Conservation (phyloP, 768 basidiomycete genomes). For the Suillus cothurnatus region DNA sequence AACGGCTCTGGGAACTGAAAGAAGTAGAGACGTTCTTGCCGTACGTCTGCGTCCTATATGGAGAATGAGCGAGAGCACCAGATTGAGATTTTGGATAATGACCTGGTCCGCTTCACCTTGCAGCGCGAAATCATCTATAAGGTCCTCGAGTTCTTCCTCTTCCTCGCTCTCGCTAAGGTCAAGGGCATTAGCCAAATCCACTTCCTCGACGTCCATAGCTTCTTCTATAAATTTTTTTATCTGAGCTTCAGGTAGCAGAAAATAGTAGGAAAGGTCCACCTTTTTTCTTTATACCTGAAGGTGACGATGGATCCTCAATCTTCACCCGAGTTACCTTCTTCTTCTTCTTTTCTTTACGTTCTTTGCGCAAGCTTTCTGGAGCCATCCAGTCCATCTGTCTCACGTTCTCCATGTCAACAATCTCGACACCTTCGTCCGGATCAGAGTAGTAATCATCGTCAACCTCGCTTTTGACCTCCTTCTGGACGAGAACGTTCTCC, state of each 20-base stretch:
- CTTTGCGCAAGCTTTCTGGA: slow-evolving; percentile 68
- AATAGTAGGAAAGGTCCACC: slow-evolving; percentile 28
- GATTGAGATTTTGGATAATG: slow-evolving; percentile 1
- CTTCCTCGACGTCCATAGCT: slow-evolving; percentile 34
- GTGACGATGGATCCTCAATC: slow-evolving; percentile 42
- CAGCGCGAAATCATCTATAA: slow-evolving; percentile 68
- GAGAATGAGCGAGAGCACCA: neutral
- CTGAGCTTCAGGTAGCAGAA: neutral
- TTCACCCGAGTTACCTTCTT: slow-evolving; percentile 43
- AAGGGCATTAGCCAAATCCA: slow-evolving; percentile 60
- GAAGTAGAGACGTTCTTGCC: slow-evolving; percentile 75
- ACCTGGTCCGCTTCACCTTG: slow-evolving; percentile 45
- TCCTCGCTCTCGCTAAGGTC: slow-evolving; percentile 77
- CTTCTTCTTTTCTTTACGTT: slow-evolving; percentile 39
- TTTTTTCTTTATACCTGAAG: slow-evolving; percentile 31
- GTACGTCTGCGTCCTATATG: slow-evolving; percentile 48
- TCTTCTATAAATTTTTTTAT: slow-evolving; percentile 15
- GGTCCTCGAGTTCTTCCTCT: slow-evolving; percentile 77
- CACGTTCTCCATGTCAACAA: slow-evolving; percentile 81
- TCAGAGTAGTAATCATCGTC: slow-evolving; percentile 81
- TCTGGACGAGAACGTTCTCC: slow-evolving; percentile 26
- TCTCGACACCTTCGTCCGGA: slow-evolving; percentile 85
- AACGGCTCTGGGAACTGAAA: slow-evolving; percentile 92
- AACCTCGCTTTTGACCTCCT: slow-evolving; percentile 38
- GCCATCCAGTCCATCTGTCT: slow-evolving; percentile 87